These are phyloP conservation scores for Isatis lusitanica DNA, from an alignment of 441 rosid species.

Conservation along the genomic window DNA sequence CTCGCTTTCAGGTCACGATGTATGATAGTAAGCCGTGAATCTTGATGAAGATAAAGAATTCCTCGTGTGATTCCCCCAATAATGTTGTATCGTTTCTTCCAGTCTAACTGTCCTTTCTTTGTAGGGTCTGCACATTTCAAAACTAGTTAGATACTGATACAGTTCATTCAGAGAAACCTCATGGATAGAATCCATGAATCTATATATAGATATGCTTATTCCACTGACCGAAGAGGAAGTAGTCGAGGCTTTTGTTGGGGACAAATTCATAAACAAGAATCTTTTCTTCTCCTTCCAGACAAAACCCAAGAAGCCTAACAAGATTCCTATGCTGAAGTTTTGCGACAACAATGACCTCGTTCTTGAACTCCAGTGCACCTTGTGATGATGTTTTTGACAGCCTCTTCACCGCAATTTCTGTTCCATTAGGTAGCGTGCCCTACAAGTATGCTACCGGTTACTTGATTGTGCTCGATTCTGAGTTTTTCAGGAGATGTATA, in stretches of 20 bases:
- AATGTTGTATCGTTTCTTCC: slow-evolving; percentile 45
- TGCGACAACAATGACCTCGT: slow-evolving; percentile 44
- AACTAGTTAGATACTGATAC: no score
- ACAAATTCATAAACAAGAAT: slow-evolving; percentile 48
- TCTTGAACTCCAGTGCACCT: slow-evolving; percentile 50
- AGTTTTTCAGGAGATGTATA: not conserved
- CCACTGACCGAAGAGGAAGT: slow-evolving; percentile 38
- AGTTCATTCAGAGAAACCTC: no score
- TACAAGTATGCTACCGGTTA: not conserved
- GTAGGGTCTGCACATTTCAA: slow-evolving; percentile 28
- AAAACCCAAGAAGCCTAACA: slow-evolving; percentile 47
- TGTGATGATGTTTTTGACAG: slow-evolving; percentile 39
- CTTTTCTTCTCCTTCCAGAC: slow-evolving; percentile 40
- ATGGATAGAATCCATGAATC: no score
- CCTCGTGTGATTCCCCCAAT: slow-evolving; percentile 50
- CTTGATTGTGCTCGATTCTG: no score
- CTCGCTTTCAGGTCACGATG: slow-evolving; percentile 32
- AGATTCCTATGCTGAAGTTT: slow-evolving; percentile 57
- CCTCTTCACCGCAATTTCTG: slow-evolving; percentile 45
- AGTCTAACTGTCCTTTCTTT: slow-evolving; percentile 34
- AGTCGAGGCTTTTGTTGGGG: slow-evolving; percentile 51
- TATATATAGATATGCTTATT: no score
- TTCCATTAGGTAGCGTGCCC: slow-evolving; percentile 37
- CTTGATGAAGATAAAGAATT: slow-evolving; percentile 31
- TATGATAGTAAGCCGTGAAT: slow-evolving; percentile 32